phyloP scores from a whole-genome alignment of 345 rosid species.

The Cardamine occulta region DNA sequence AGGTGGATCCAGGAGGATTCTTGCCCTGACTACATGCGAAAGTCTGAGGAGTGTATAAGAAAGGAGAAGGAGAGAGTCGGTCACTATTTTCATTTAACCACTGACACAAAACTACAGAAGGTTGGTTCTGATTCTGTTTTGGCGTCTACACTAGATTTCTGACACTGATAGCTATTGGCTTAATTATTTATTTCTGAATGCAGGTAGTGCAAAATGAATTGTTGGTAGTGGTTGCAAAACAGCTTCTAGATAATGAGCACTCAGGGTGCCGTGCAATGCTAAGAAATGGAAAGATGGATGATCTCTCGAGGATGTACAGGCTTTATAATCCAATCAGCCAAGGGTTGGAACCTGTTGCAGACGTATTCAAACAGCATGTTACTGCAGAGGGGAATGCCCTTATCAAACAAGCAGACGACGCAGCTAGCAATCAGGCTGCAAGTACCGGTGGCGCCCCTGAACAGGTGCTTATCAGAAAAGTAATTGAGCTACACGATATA shows the following conservation, averaged over 20 bases:
- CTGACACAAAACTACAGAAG: slow-evolving; percentile 73
- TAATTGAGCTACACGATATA: slow-evolving; percentile 68
- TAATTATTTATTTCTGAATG: neutral
- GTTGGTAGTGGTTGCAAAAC: slow-evolving; percentile 56
- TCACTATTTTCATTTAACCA: slow-evolving; percentile 74
- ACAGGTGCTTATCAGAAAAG: slow-evolving; percentile 70
- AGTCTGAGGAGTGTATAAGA: slow-evolving; percentile 76
- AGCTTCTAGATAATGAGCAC: slow-evolving; percentile 77
- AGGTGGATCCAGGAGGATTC: slow-evolving; percentile 74
- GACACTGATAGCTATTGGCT: neutral
- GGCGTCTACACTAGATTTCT: no score
- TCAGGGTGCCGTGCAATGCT: slow-evolving; percentile 84
- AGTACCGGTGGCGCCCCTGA: slow-evolving; percentile 46
- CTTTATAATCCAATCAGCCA: slow-evolving; percentile 60
- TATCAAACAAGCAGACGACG: slow-evolving; percentile 87
- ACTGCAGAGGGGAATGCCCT: slow-evolving; percentile 74
- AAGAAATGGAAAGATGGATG: slow-evolving; percentile 67
- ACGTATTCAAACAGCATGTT: slow-evolving; percentile 73
- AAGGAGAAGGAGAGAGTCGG: slow-evolving; percentile 82
- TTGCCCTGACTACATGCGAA: slow-evolving; percentile 77
- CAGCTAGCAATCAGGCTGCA: slow-evolving; percentile 45
- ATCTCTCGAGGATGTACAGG: slow-evolving; percentile 86
- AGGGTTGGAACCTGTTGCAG: slow-evolving; percentile 77
- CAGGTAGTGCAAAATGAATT: slow-evolving; percentile 71
- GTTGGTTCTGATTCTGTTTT: neutral